Conservation (phyloP, 2,329 filamentous ascomycete genomes). For the Aspergillus sp. region DNA sequence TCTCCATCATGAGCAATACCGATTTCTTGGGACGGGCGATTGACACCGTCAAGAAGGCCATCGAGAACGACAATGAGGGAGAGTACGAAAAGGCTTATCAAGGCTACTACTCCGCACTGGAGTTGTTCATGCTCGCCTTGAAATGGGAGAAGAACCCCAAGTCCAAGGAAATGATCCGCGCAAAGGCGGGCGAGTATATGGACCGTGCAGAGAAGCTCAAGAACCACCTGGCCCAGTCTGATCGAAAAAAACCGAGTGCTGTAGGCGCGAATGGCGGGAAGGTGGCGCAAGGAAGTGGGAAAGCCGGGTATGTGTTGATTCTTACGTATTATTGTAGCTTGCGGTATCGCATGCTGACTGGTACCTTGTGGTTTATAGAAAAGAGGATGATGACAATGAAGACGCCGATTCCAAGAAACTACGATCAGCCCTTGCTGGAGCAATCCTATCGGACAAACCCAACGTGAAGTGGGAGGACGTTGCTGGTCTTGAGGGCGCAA, state of each 20-base stretch:
- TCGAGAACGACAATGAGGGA: constrained; percentile 89
- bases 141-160: constrained; percentile 99
- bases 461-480: constrained; percentile 99
- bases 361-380: constrained; percentile 19
- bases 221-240: constrained; percentile 69
- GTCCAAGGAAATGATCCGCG: constrained; percentile 94
- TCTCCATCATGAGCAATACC: constrained; percentile 76
- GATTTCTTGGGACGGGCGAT: constrained; percentile 97
- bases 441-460: constrained; percentile 90
- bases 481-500: constrained; percentile 86
- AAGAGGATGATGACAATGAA: constrained; percentile 60
- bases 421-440: constrained; percentile 80
- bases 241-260: constrained; percentile 49
- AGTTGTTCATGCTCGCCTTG: constrained; percentile 96
- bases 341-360: constrained; percentile 1
- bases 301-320: constrained; percentile 46
- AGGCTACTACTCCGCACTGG: constrained; percentile 89
- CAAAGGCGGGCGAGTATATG: constrained; percentile 96
- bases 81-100: constrained; percentile 98
- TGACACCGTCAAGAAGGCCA: constrained; percentile 94
- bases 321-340: neutral
- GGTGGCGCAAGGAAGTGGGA: constrained; percentile 47
- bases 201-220: constrained; percentile 98
- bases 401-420: constrained; percentile 96
- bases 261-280: constrained; percentile 47